Base-by-base conservation (phyloP, 257 asterid species). In the Craterostigma plantagineum region DNA sequence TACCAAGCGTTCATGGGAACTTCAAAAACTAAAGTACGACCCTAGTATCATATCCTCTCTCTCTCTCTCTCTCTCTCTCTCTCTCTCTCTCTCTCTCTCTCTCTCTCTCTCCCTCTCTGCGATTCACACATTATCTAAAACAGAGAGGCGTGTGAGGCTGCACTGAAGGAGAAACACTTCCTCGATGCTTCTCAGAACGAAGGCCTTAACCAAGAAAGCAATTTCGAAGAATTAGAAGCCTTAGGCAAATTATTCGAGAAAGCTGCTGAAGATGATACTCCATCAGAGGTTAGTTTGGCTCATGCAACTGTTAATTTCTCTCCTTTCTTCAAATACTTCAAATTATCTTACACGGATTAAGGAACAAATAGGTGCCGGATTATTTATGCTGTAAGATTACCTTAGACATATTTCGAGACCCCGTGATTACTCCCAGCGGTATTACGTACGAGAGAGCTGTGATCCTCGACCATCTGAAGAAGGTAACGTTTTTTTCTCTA, bases 381-480 rank as follows among this genome's bases (percentile, higher is more conserved):
- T 72, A 83, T 57, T 52, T 90, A 15, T 83, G 95, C 66, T 90
- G 99, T 61, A 80, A 75, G 27, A 69, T 90, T 42, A 77, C 80
- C 38, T 61, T 90, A 16, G 92, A 77, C 56, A 77, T 90, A 53
- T 79, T 82, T 8, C 91, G 91, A 42, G 99, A 83, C 62, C 95
- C 95, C 5, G 95, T 90, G 40, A 82, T 90, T 42, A 62, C 91
- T 34, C 99, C 99, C 16, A 63, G 96, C 49, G 99, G 96, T 61
- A 38, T 79, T 38, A 72, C 99, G 11, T 91, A 91, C 18, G 99
- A 90, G 70, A 75, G 95, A 73, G 87, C 92, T 9, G 66, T 50
- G 52, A 83, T 90, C 42, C 77, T 90, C 48, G 74, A 77, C 14
- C 94, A 90, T 69, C 60, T 79, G 50, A 48, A 60, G 30, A 79